A percentile compares a stretch with the other conserved stretches of the same genome.
phyloP scores from a whole-genome alignment of 2,329 filamentous ascomycete genomes.

The Hirsutella rhossiliensis region DNA sequence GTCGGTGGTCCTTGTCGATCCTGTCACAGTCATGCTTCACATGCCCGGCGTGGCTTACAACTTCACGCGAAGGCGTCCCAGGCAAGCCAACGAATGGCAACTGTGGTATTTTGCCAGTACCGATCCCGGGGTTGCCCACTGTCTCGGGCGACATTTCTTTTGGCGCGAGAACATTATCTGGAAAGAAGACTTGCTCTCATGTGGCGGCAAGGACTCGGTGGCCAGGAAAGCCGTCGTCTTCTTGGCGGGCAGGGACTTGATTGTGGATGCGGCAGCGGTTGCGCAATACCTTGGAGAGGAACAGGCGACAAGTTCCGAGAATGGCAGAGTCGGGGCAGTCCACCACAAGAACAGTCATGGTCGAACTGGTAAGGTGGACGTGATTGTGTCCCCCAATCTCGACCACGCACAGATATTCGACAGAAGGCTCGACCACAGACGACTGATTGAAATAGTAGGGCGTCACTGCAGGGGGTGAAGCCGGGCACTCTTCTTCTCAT shows the following conservation, averaged over 20 bases:
- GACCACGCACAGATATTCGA: slow-evolving; percentile 56
- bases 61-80: slow-evolving; percentile 44
- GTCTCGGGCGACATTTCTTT: slow-evolving; percentile 55
- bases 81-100: slow-evolving; percentile 54
- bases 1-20: slow-evolving; percentile 40
- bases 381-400: slow-evolving; percentile 46
- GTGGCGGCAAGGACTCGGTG: slow-evolving; percentile 2
- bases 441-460: slow-evolving; percentile 17
- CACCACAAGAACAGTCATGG: neutral
- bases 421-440: slow-evolving; percentile 12
- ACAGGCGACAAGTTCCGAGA: slow-evolving; percentile 6
- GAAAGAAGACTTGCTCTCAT: slow-evolving; percentile 46
- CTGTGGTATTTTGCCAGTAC: slow-evolving; percentile 59
- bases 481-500: neutral
- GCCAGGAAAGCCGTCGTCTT: slow-evolving; percentile 39
- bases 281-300: slow-evolving; percentile 36
- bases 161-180: slow-evolving; percentile 61
- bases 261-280: slow-evolving; percentile 48
- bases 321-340: neutral
- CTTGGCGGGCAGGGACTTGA: slow-evolving; percentile 49
- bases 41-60: slow-evolving; percentile 61
- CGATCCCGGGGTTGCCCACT: slow-evolving; percentile 54
- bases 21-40: slow-evolving; percentile 55
- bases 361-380: slow-evolving; percentile 26
- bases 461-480: slow-evolving; percentile 9